Percentiles rank a stretch among this genome's conserved stretches.
Conservation (phyloP, 148 eudicot species). For the Bassia scoparia region DNA sequence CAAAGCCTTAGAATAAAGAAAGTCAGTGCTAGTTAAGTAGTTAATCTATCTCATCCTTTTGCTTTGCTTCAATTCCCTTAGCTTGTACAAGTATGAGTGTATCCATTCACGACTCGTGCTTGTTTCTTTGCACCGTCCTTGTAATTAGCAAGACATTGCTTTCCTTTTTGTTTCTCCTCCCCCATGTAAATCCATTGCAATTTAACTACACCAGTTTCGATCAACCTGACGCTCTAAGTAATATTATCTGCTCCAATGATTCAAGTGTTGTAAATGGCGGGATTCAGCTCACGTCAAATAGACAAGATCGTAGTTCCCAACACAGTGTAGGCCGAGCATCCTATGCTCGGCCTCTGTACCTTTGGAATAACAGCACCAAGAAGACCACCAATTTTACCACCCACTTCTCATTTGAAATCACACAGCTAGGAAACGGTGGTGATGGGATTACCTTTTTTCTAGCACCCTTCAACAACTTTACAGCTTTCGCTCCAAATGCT, state of each 20-base stretch:
- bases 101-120: not conserved
- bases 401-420: slow-evolving; percentile 40
- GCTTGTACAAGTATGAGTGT: not conserved
- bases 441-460: slow-evolving; percentile 43
- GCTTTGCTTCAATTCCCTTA: not conserved
- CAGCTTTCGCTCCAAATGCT: slow-evolving; percentile 17
- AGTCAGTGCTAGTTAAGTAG: too few relatives aligned
- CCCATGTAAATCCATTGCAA: slow-evolving; percentile 9
- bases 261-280: slow-evolving; percentile 18
- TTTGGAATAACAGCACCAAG: slow-evolving; percentile 30
- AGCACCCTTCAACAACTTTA: slow-evolving; percentile 14
- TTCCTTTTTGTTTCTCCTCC: slow-evolving; percentile 13
- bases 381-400: slow-evolving; percentile 38
- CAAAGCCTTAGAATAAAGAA: too few relatives aligned
- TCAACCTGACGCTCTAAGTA: slow-evolving; percentile 1
- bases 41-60: too few relatives aligned
- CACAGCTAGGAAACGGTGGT: slow-evolving; percentile 21
- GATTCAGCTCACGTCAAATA: slow-evolving; percentile 37
- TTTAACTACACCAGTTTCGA: slow-evolving; percentile 34
- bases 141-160: not conserved
- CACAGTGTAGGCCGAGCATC: slow-evolving; percentile 36
- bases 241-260: slow-evolving; percentile 26
- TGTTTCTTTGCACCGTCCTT: not conserved
- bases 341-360: slow-evolving; percentile 19
- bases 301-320: slow-evolving; percentile 9